Base-by-base conservation (phyloP, 73 alveolate species). In the Paramecium biaurelia region DNA sequence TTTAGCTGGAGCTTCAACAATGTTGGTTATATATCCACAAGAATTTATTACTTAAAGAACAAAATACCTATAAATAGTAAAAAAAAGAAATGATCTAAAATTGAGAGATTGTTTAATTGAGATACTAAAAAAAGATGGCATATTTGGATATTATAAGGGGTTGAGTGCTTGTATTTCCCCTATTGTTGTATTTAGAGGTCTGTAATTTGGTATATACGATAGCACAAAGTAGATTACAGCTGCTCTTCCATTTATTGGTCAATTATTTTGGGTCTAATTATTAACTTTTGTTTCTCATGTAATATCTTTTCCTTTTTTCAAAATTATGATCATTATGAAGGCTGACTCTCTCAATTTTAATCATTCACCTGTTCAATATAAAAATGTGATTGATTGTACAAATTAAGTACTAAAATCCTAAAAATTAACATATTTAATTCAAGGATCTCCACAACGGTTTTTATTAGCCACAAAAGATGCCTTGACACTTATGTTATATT, bases 171-270 rank as follows among this genome's bases (percentile, higher is more conserved):
- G 99, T 6, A 67, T 92, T 42, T 56, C 67, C 26, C 99, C 99
- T 11, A 96, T 95, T 92, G 92, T 97, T 26, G 94, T 92, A 43
- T 98, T 97, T 96, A 85, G 99, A 85, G 99, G 98, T 58, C 88
- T 96, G 37, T 96, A 97, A 92, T 97, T 98, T 95, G 99, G 99
- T 2, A 49, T 92, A 85, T 98, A 82, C 95, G 99, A 97, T 79
- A 92, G 97, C 68, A 98, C 98, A 26, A 97, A 97, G 92, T 96
- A 53, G 2, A 53, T 53, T 7, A 53, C 30, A 53, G 30, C n/a
- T 15, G 68, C 30, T 53, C 68, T 53, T 53, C 68, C 68, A 53
- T 53, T 53, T 18, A 18, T 53, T 53, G 68, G 68, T 18, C 14
- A 21, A 18, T 18, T 53, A 5, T 53, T 53, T 18, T 53, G 68